Base-by-base conservation (phyloP, 2,329 filamentous ascomycete genomes). In the Chrysoporthe deuterocubensis region DNA sequence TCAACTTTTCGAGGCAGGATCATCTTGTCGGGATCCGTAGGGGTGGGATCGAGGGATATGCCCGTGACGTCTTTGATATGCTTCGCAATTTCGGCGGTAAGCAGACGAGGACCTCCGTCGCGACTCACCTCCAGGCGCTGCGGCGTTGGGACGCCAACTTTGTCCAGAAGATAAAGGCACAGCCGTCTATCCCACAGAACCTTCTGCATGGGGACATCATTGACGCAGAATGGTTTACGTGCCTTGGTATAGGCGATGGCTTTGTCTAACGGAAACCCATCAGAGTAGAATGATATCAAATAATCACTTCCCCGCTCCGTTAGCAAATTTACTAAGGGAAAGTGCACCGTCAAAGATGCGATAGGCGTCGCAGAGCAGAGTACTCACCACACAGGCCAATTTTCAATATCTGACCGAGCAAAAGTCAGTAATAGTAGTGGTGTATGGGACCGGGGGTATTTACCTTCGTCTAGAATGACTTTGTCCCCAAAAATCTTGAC, bases 401-500 rank as follows among this genome's bases (percentile, higher is more conserved):
- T 97, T 79, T 97, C 94, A 66, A 97, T 91, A 71, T 92, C 92
- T 89, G 68, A 37, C 48, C 40, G 48, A 43, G 60, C 50, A 46
- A 14, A 8, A 71, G 32, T 74, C 64, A 74, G 74, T 44, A 18
- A 65, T 18, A 48, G 42, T 14, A 7, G 48, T 4, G 44, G 37
- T 3, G 21, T 13, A 43, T 11, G 26, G 13, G 6, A 32, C 14
- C 2, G 42, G 60, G 54, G 21, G 52, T 61, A 37, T 84, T 73
- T 73, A 88, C 87, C 87, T 86, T 99, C 96, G 75, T 99, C 96
- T 46, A 99, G 84, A 73, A 99, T 99, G 56, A 97, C 95, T 81
- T 99, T 99, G 82, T 99, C 96, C 60, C 96, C 96, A 81, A 99
- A 99, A 14, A 99, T 95, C 70, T 97, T 91, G 34, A 98, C 94